Evolutionary conservation across 2,329 filamentous ascomycete species (phyloP), one percentile per base, ranked within the genome.

Genomic region (Colletotrichum spinosum): DNA sequence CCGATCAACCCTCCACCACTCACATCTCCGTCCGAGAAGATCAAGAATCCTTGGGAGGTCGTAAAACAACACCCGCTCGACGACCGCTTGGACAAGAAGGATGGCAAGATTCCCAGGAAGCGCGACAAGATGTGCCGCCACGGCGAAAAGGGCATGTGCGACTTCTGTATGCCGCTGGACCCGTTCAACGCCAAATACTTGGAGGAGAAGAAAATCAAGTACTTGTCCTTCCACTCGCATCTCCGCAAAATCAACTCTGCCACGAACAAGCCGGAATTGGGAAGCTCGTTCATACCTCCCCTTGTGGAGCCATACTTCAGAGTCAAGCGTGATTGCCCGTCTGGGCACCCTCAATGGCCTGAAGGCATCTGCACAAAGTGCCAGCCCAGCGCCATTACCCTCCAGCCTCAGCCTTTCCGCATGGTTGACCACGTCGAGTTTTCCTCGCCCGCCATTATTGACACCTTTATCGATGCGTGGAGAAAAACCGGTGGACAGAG

Each of bases 351-450:
- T 15, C 88, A 91, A 46, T 99, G 96, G 90, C 96, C 96, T 3
- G 94, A 97, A 72, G 96, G 96, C 13, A 98, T 99, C 70, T 99
- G 96, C 81, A 97, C 93, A 64, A 99, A 98, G 77, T 99, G 96
- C 72, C 97, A 99, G 75, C 96, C 96, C 8, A 97, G 95, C 69
- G 95, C 96, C 60, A 99, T 99, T 74, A 97, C 93, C 10, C 82
- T 99, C 57, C 94, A 98, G 75, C 93, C 94, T 6, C 96, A 99
- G 77, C 86, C 91, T 17, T 99, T 95, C 77, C 93, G 96, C 55
- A 97, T 96, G 92, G 94, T 99, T 4, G 96, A 99, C 73, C 96
- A 99, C 76, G 96, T 99, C 68, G 97, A 99, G 78, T 98, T 99
- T 75, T 90, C 95, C 2, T 90, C 92, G 1, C 90, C 93, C 3